Conservation (phyloP, 2,329 filamentous ascomycete genomes). For the Cyanodermella asteris region DNA sequence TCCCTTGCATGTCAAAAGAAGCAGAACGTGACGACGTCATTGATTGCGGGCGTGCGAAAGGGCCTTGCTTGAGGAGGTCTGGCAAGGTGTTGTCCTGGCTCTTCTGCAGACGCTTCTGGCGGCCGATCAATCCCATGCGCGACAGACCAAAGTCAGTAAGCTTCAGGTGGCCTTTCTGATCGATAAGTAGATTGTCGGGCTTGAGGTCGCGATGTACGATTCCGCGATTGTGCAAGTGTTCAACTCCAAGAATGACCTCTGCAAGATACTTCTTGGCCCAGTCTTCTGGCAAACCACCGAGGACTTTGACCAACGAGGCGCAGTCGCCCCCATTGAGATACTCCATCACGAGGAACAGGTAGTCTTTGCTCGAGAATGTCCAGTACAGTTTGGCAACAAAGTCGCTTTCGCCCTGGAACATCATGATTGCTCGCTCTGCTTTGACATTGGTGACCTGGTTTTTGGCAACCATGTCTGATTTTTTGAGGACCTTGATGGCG, state of each 20-base stretch:
- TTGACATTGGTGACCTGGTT: slow-evolving; percentile 99
- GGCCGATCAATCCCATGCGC: slow-evolving; percentile 86
- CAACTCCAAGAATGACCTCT: slow-evolving; percentile 88
- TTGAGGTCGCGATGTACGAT: slow-evolving; percentile 96
- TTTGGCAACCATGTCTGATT: slow-evolving; percentile 99
- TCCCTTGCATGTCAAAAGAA: slow-evolving; percentile 71
- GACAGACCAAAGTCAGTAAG: slow-evolving; percentile 94
- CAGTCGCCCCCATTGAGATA: slow-evolving; percentile 96
- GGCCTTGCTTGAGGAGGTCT: slow-evolving; percentile 77
- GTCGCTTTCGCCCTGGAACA: slow-evolving; percentile 99
- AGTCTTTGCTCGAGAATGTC: slow-evolving; percentile 99
- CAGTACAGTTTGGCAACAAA: slow-evolving; percentile 98
- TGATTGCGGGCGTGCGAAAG: slow-evolving; percentile 68
- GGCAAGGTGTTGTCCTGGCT: slow-evolving; percentile 62
- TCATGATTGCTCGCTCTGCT: slow-evolving; percentile 97
- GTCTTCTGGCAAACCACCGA: slow-evolving; percentile 80
- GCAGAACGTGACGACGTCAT: slow-evolving; percentile 79
- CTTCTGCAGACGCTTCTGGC: slow-evolving; percentile 81
- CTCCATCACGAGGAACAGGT: slow-evolving; percentile 96
- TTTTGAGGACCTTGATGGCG: slow-evolving; percentile 94
- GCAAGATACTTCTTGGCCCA: slow-evolving; percentile 97
- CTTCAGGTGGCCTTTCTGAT: slow-evolving; percentile 89
- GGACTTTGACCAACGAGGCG: slow-evolving; percentile 82
- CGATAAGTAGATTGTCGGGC: slow-evolving; percentile 90
- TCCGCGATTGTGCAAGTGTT: slow-evolving; percentile 80